Percentiles rank a stretch among this genome's conserved stretches.
These are phyloP conservation scores for Colletotrichum sp. DNA, from an alignment of 2,329 filamentous ascomycete genomes.

Conservation along the genomic window DNA sequence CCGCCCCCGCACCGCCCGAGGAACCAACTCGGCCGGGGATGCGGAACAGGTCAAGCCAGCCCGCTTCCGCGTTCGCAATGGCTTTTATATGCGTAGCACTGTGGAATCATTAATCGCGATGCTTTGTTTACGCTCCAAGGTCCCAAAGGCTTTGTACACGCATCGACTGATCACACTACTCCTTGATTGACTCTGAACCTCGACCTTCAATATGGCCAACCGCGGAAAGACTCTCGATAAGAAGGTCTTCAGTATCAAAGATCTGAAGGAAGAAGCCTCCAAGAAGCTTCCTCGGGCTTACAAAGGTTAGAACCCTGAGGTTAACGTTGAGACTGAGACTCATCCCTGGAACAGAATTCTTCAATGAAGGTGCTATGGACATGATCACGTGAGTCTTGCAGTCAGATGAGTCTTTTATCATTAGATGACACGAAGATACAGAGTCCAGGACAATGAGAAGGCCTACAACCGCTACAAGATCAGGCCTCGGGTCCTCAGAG, in stretches of 20 bases:
- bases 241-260: neutral
- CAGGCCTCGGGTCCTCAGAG: neutral
- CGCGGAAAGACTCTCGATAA: neutral
- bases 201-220: neutral
- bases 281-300: neutral
- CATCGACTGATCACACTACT: fast-evolving
- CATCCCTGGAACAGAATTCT: neutral
- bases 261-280: neutral
- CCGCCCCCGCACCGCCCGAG: neutral
- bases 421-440: neutral
- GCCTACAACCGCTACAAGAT: neutral
- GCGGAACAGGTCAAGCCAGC: neutral
- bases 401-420: no score
- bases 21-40: neutral
- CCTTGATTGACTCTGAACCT: neutral
- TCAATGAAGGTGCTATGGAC: neutral
- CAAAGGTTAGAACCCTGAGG: neutral
- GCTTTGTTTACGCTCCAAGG: neutral
- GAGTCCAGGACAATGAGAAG: neutral
- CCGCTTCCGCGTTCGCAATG: neutral
- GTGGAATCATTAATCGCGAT: neutral
- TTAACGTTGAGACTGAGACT: no score
- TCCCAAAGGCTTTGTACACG: neutral
- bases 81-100: neutral
- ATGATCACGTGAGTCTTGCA: neutral